These are phyloP conservation scores for Yamadazyma triangularis DNA, from an alignment of 1,139 yeast genomes.

Conservation along the genomic window DNA sequence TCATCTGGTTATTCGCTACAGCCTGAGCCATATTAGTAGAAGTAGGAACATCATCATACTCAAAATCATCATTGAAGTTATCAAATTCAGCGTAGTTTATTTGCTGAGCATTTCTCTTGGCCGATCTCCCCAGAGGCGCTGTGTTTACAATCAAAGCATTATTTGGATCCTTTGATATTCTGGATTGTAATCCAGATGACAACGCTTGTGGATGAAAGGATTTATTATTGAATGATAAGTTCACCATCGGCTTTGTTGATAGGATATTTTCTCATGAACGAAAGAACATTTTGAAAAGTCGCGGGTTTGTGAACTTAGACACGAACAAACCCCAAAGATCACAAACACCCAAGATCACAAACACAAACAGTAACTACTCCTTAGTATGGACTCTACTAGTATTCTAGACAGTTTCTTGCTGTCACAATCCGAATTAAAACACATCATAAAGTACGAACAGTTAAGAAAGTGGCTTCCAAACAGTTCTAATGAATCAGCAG, in stretches of 20 bases:
- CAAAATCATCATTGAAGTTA: constrained; percentile 58
- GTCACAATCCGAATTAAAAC: constrained; percentile 6
- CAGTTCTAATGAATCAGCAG: constrained; percentile 9
- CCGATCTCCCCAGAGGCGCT: constrained; percentile 71
- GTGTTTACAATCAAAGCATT: constrained; percentile 54
- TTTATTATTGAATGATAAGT: constrained; percentile 8
- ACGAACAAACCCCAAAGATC: too few relatives aligned
- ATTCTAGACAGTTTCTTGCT: constrained; percentile 10
- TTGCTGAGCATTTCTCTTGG: constrained; percentile 68
- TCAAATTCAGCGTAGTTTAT: constrained; percentile 82
- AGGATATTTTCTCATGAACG: too few relatives aligned
- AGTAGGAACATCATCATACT: constrained; percentile 40
- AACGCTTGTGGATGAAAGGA: constrained; percentile 66
- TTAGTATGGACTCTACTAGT: constrained; percentile 10
- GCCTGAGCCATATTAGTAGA: constrained; percentile 17
- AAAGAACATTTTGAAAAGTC: too few relatives aligned
- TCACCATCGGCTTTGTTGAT: constrained; percentile 3
- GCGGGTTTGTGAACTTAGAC: too few relatives aligned
- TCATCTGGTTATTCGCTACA: constrained; percentile 18
- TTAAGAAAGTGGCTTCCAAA: constrained; percentile 14
- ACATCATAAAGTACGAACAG: constrained; percentile 4
- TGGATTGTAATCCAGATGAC: constrained; percentile 62
- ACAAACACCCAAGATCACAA: too few relatives aligned
- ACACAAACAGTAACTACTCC: too few relatives aligned
- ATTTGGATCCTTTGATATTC: constrained; percentile 64